A percentile compares a stretch with the other conserved stretches of the same genome.
phyloP scores from a whole-genome alignment of 306 rosid genomes.

The Cyclanthera cordifolia region DNA sequence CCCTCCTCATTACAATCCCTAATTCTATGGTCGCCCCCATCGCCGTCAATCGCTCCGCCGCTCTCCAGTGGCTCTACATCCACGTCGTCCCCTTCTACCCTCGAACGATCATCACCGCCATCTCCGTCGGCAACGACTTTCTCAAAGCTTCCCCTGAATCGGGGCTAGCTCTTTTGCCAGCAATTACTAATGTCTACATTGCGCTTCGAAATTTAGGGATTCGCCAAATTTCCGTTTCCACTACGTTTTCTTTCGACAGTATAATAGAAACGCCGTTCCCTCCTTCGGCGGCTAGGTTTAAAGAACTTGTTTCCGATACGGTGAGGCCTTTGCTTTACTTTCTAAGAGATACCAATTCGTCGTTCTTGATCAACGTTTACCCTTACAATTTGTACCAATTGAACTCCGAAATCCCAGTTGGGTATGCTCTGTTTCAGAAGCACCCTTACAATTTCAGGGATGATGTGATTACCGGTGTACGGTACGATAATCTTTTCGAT shows the following conservation, averaged over 20 bases:
- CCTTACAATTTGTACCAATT: conserved; percentile 69
- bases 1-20: conserved; percentile 62
- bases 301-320: conserved; percentile 19
- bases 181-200: conserved; percentile 47
- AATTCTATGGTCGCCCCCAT: conserved; percentile 41
- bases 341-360: conserved; percentile 58
- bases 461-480: conserved; percentile 58
- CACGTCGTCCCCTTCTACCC: conserved; percentile 80
- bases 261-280: conserved; percentile 49
- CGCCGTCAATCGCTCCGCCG: conserved; percentile 57
- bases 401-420: conserved; percentile 52
- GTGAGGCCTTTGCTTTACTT: conserved; percentile 55
- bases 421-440: conserved; percentile 57
- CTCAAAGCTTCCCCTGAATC: conserved; percentile 27
- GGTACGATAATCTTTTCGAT: conserved; percentile 70
- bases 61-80: conserved; percentile 51
- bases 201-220: conserved; percentile 67
- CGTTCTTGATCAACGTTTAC: conserved; percentile 65
- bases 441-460: conserved; percentile 65
- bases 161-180: conserved; percentile 42
- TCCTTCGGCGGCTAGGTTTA: conserved; percentile 62
- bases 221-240: conserved; percentile 52
- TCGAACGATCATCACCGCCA: conserved; percentile 56
- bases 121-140: conserved; percentile 73
- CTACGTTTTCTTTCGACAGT: conserved; percentile 56